These are phyloP conservation scores for Lagenidium giganteum DNA, from an alignment of 352 stramenopile species.

Conservation along the genomic window DNA sequence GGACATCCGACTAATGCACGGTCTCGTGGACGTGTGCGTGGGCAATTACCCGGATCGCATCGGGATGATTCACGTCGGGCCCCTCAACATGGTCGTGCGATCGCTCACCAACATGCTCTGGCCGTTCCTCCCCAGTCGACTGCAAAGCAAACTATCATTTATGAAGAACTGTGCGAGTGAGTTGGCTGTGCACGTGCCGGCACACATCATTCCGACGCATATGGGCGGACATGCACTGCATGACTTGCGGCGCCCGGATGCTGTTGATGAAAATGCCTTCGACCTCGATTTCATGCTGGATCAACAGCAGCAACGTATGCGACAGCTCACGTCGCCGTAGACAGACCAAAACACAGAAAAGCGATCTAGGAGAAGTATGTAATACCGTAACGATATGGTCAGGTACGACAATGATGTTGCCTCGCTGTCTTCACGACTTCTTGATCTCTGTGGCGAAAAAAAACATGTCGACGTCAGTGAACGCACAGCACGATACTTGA, in stretches of 20 bases:
- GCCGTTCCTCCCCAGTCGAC: slow-evolving; percentile 44
- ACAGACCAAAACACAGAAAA: not conserved
- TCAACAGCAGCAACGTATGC: slow-evolving; percentile 44
- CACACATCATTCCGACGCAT: slow-evolving; percentile 44
- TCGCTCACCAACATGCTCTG: slow-evolving; percentile 44
- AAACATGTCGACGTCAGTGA: not conserved
- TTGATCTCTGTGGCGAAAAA: slow-evolving; percentile 45
- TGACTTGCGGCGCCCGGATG: slow-evolving; percentile 20
- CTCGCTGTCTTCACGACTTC: slow-evolving; percentile 17
- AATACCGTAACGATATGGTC: no score
- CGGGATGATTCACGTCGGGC: slow-evolving; percentile 47
- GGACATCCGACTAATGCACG: slow-evolving; percentile 58
- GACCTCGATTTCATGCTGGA: slow-evolving; percentile 56
- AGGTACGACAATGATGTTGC: not conserved
- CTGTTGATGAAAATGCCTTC: slow-evolving; percentile 18
- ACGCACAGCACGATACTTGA: slow-evolving; percentile 16
- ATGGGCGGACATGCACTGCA: slow-evolving; percentile 40
- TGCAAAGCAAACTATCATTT: slow-evolving; percentile 54
- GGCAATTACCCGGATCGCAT: slow-evolving; percentile 67
- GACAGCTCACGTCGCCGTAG: slow-evolving; percentile 14
- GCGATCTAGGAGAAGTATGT: slow-evolving; percentile 6
- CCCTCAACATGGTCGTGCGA: slow-evolving; percentile 51
- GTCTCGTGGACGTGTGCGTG: slow-evolving; percentile 52
- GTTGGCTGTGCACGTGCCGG: slow-evolving; percentile 52
- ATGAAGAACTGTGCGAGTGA: slow-evolving; percentile 50